These are phyloP conservation scores for Ophiognomonia clavigignenti-juglandacearum DNA, from an alignment of 2,329 filamentous ascomycete species.

Conservation along the genomic window DNA sequence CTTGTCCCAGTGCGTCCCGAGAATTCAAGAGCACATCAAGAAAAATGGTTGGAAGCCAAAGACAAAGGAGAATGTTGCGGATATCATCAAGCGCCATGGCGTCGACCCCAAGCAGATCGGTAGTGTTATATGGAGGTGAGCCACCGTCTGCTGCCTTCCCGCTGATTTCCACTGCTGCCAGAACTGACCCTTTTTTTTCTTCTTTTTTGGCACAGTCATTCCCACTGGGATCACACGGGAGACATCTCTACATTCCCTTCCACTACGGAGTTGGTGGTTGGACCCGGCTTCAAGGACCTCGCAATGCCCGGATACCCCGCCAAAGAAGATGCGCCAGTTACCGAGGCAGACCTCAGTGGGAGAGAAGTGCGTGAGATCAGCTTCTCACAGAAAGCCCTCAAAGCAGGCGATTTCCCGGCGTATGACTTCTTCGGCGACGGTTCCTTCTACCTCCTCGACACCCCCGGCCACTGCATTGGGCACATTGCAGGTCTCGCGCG, in stretches of 20 bases:
- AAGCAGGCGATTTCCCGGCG: slow-evolving; percentile 18
- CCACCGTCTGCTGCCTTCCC: too few species aligned
- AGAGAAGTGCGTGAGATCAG: slow-evolving; percentile 11
- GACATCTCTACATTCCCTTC: slow-evolving; percentile 18
- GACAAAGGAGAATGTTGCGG: slow-evolving; percentile 5
- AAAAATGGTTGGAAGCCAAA: background rate
- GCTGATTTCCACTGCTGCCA: background rate
- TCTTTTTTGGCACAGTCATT: slow-evolving; percentile 18
- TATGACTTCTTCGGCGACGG: slow-evolving; percentile 22
- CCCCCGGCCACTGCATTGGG: slow-evolving; percentile 19
- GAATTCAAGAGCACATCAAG: background rate
- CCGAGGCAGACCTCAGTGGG: slow-evolving; percentile 5
- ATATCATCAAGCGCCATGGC: slow-evolving; percentile 13
- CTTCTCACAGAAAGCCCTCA: slow-evolving; percentile 4
- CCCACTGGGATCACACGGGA: slow-evolving; percentile 22
- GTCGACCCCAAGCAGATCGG: slow-evolving; percentile 8
- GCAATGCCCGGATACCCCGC: slow-evolving; percentile 20
- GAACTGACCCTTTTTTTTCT: too few species aligned
- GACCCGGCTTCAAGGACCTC: slow-evolving; percentile 19
- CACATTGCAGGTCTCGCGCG: slow-evolving; percentile 20
- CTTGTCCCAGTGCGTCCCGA: slow-evolving; percentile 2
- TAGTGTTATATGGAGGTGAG: slow-evolving; percentile 16
- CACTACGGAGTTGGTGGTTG: slow-evolving; percentile 20
- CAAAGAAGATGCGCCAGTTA: slow-evolving; percentile 12
- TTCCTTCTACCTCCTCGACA: slow-evolving; percentile 20